Evolutionary conservation across 768 basidiomycete genomes (phyloP).

Genomic region (Naganishia friedmannii): DNA sequence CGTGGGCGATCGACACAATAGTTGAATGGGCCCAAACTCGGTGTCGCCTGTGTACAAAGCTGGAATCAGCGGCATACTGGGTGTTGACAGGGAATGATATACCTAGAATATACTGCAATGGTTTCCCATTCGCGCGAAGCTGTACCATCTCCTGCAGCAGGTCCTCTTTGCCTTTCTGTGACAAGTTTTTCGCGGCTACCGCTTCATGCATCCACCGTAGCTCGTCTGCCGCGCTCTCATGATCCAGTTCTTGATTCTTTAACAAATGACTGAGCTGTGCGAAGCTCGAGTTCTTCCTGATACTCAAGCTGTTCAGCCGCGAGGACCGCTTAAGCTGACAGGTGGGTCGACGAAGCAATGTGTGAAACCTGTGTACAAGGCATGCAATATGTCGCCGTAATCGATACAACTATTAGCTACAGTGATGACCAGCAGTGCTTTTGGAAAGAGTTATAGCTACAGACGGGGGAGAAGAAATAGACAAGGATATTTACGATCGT

Average conservation of each 20-base stretch:
- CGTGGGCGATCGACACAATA: conserved; percentile 70
- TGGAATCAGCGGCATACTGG: neutral
- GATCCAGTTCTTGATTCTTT: conserved; percentile 41
- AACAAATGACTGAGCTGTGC: conserved; percentile 23
- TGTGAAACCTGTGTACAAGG: conserved; percentile 1
- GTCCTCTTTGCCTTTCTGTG: conserved; percentile 8
- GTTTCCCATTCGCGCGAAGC: conserved; percentile 67
- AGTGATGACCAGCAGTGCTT: neutral
- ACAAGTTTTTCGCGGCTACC: conserved; percentile 8
- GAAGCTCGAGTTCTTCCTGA: neutral
- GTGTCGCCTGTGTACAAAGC: conserved; percentile 35
- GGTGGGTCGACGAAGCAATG: neutral
- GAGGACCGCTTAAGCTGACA: neutral
- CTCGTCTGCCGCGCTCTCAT: conserved; percentile 51
- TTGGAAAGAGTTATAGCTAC: neutral
- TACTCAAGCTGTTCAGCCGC: neutral
- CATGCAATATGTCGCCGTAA: conserved; percentile 5
- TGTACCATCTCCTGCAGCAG: conserved; percentile 56
- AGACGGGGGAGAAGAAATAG: neutral
- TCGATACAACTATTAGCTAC: conserved; percentile 19
- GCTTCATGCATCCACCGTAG: conserved; percentile 58
- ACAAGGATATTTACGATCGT: conserved; percentile 18
- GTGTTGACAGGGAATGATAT: conserved; percentile 38
- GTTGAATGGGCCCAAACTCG: conserved; percentile 72
- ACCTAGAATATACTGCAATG: conserved; percentile 89